Conservation (phyloP, 2,329 filamentous ascomycete species). For the Chaetomium olivaceum region DNA sequence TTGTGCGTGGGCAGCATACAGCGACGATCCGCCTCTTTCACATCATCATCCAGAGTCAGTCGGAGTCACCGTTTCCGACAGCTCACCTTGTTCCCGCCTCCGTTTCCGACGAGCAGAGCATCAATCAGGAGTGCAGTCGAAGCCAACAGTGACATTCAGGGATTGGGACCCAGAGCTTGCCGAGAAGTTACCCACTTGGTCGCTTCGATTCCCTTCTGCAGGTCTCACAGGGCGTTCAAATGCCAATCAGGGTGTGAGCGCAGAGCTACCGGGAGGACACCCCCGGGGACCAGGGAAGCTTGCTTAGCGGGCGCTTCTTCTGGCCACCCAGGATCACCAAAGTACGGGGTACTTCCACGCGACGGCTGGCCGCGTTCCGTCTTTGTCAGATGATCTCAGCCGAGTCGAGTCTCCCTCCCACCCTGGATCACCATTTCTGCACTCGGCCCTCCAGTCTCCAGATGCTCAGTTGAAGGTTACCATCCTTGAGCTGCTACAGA, state of each 20-base stretch:
- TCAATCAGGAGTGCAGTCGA: neutral
- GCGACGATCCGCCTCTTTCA: neutral
- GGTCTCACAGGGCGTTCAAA: conserved; percentile 19
- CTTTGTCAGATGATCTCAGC: conserved; percentile 18
- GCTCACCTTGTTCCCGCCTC: neutral
- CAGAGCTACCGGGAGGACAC: conserved; percentile 5
- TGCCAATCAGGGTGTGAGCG: conserved; percentile 13
- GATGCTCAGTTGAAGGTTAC: neutral
- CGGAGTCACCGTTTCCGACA: conserved; percentile 1
- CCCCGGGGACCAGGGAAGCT: neutral
- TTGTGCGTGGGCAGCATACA: neutral
- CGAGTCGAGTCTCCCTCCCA: neutral
- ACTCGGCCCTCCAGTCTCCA: neutral
- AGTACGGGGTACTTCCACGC: conserved; percentile 1
- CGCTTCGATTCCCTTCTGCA: conserved; percentile 25
- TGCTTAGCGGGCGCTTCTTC: conserved; percentile 7
- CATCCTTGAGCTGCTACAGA: neutral
- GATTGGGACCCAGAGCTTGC: neutral
- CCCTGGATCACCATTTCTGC: neutral
- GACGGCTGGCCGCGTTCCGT: conserved; percentile 15
- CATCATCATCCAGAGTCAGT: neutral
- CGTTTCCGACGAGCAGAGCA: neutral
- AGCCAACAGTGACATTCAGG: neutral
- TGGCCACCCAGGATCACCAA: neutral
- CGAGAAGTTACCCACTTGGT: conserved; percentile 4